Evolutionary conservation across 2,329 filamentous ascomycete species (phyloP).

Genomic region (Fusarium bactridioides): DNA sequence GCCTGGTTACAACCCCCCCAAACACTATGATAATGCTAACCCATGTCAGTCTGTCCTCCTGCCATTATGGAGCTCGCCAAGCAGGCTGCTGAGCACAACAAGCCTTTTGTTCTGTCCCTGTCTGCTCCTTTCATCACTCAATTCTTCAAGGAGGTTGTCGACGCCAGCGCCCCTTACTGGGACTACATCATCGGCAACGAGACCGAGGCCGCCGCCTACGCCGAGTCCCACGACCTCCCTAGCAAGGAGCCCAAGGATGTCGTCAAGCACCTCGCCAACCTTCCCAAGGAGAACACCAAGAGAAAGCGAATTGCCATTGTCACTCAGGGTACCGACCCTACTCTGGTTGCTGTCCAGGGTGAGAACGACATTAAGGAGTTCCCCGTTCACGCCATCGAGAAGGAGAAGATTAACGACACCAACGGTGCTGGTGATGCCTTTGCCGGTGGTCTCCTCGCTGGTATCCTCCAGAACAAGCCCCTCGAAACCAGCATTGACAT

Average conservation of each 20-base stretch:
- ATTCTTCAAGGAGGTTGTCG: constrained; percentile 97
- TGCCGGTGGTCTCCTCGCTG: constrained; percentile 91
- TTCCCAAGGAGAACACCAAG: constrained; percentile 91
- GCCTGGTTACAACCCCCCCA: not conserved
- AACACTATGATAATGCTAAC: constrained; percentile 11
- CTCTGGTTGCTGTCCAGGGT: constrained; percentile 80
- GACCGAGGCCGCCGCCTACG: constrained; percentile 89
- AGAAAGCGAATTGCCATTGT: constrained; percentile 87
- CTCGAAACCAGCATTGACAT: constrained; percentile 84
- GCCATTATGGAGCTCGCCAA: constrained; percentile 90
- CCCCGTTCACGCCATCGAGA: constrained; percentile 80
- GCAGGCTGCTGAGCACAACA: constrained; percentile 88
- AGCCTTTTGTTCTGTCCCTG: constrained; percentile 89
- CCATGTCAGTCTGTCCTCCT: constrained; percentile 75
- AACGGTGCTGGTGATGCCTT: constrained; percentile 98
- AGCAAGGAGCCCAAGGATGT: constrained; percentile 84
- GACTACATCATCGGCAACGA: constrained; percentile 98
- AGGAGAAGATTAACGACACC: constrained; percentile 88
- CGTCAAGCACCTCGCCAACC: constrained; percentile 82
- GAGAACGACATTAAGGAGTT: constrained; percentile 77
- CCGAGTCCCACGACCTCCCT: constrained; percentile 78
- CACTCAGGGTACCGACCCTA: constrained; percentile 93
- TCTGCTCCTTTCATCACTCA: constrained; percentile 95
- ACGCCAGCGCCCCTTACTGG: constrained; percentile 87
- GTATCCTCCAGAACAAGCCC: constrained; percentile 83